A percentile compares a stretch with the other conserved stretches of the same genome.
Evolutionary conservation across 345 rosid species (phyloP).

Genomic region (Eucalyptus marginata): DNA sequence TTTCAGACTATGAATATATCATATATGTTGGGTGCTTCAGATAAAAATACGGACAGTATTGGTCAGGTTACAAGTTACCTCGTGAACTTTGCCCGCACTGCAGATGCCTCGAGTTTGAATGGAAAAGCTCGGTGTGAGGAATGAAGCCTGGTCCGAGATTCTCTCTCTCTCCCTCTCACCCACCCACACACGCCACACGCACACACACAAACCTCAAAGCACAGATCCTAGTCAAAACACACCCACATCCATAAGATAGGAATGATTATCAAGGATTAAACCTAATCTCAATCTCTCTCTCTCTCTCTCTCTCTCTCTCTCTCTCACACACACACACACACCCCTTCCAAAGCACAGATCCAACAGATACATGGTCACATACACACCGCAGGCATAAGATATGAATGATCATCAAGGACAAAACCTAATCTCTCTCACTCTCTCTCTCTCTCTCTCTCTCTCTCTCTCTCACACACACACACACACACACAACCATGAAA

Average conservation of each 20-base stretch:
- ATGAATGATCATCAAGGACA: background rate
- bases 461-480: background rate
- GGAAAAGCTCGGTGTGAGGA: slow-evolving; percentile 50
- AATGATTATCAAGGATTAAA: background rate
- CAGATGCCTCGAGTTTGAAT: background rate
- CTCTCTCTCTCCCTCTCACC: background rate
- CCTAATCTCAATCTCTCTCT: background rate
- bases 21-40: background rate
- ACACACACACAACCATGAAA: background rate
- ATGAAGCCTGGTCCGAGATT: slow-evolving; percentile 95
- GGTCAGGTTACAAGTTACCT: background rate
- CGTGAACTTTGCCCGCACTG: background rate
- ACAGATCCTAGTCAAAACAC: background rate
- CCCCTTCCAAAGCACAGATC: background rate
- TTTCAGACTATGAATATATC: background rate
- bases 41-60: background rate
- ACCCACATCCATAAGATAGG: background rate
- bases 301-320: background rate
- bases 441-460: background rate
- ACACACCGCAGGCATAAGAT: background rate
- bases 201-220: background rate
- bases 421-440: background rate
- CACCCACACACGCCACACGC: background rate
- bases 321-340: background rate
- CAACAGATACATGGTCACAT: background rate